phyloP scores from a whole-genome alignment of 768 basidiomycete genomes.

The Termitomyces sp. region DNA sequence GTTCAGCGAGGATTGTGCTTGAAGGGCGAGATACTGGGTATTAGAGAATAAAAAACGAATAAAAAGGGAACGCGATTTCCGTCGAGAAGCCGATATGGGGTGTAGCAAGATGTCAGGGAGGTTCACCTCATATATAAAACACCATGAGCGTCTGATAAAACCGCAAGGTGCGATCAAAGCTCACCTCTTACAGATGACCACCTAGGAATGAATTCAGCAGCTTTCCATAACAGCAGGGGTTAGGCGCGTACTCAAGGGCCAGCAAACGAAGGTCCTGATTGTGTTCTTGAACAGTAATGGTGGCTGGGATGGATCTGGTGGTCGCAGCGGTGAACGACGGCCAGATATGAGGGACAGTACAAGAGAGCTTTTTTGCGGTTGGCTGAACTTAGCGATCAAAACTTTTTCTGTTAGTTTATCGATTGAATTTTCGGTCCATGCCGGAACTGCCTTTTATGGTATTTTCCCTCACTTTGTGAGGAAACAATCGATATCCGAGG shows the following conservation, averaged over 20 bases:
- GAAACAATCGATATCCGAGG: not conserved
- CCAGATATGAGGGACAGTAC: slow-evolving; percentile 11
- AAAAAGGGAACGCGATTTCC: slow-evolving; percentile 9
- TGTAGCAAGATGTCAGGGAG: slow-evolving; percentile 57
- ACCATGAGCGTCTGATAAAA: slow-evolving; percentile 14
- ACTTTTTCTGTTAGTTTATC: slow-evolving; percentile 14
- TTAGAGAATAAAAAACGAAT: slow-evolving; percentile 14
- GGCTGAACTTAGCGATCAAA: slow-evolving; percentile 4
- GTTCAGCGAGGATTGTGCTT: slow-evolving; percentile 61
- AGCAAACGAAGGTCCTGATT: slow-evolving; percentile 78
- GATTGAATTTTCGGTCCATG: slow-evolving; percentile 12
- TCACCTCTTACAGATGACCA: slow-evolving; percentile 76
- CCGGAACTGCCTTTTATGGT: slow-evolving; percentile 9
- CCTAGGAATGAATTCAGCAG: slow-evolving; percentile 35
- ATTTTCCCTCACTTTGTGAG: not conserved
- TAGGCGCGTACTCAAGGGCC: slow-evolving; percentile 63
- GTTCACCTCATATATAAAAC: slow-evolving; percentile 53
- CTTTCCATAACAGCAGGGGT: slow-evolving; percentile 7
- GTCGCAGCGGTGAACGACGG: slow-evolving; percentile 28
- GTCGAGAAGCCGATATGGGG: slow-evolving; percentile 9
- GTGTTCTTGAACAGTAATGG: slow-evolving; percentile 72
- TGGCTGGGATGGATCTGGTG: slow-evolving; percentile 36
- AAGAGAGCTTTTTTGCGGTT: slow-evolving; percentile 12
- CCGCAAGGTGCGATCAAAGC: slow-evolving; percentile 19
- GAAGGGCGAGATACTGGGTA: slow-evolving; percentile 30